Percentiles rank a stretch among this genome's conserved stretches.
Conservation (phyloP, 257 asterid species). For the Solanum habrochaites region DNA sequence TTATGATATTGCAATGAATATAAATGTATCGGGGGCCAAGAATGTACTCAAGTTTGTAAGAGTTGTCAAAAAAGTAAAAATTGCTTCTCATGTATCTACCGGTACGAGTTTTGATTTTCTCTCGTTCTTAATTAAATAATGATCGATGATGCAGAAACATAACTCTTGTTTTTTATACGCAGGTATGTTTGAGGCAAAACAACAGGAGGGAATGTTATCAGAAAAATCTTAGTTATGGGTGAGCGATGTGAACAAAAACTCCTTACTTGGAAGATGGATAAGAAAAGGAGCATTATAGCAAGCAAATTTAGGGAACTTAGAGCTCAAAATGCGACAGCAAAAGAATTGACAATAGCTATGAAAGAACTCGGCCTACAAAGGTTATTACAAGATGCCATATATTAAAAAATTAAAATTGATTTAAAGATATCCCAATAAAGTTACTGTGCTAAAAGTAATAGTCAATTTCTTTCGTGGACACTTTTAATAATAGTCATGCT, state of each 20-base stretch:
- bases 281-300: conserved; percentile 20
- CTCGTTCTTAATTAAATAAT: not conserved
- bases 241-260: conserved; percentile 27
- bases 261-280: conserved; percentile 24
- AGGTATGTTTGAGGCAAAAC: conserved; percentile 39
- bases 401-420: too few relatives aligned
- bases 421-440: too few relatives aligned
- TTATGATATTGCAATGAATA: conserved; percentile 1
- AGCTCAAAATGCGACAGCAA: conserved; percentile 7
- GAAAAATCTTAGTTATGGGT: conserved; percentile 31
- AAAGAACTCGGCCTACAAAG: conserved; percentile 47
- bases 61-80: not conserved
- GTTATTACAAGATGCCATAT: not conserved
- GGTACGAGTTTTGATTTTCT: not conserved
- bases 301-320: conserved; percentile 21
- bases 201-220: conserved; percentile 14
- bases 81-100: conserved; percentile 4
- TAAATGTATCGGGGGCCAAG: not conserved
- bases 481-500: too few relatives aligned
- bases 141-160: not conserved
- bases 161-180: not conserved
- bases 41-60: conserved; percentile 4
- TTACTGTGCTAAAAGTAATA: too few relatives aligned
- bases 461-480: too few relatives aligned
- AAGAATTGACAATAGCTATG: conserved; percentile 30